These are phyloP conservation scores for Xylariaceae sp. DNA, from an alignment of 2,329 filamentous ascomycete genomes.

Conservation along the genomic window DNA sequence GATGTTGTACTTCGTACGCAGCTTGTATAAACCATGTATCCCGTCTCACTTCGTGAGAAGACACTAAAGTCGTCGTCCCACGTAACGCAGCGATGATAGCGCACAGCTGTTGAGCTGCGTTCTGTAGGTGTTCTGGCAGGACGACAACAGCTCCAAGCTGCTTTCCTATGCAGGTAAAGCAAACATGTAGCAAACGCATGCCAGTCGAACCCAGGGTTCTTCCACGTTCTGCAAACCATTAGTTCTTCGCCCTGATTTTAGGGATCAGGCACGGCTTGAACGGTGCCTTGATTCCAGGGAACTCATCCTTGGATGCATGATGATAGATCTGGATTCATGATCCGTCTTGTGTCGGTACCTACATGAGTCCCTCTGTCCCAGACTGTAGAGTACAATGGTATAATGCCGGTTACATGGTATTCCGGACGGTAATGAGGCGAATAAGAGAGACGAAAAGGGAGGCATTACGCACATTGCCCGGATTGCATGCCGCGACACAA, in stretches of 20 bases:
- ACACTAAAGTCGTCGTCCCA: neutral
- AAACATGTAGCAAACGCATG: neutral
- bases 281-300: too few relatives aligned
- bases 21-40: too few relatives aligned
- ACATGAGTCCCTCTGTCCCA: too few relatives aligned
- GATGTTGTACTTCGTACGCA: neutral
- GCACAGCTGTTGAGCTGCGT: neutral
- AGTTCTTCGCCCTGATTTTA: too few relatives aligned
- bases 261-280: too few relatives aligned
- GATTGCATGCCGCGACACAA: too few relatives aligned
- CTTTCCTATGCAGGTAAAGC: neutral
- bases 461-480: too few relatives aligned
- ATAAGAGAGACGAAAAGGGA: too few relatives aligned
- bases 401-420: too few relatives aligned
- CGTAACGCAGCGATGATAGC: neutral
- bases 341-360: too few relatives aligned
- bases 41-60: neutral
- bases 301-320: neutral
- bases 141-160: neutral
- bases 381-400: too few relatives aligned
- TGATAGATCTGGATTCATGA: neutral
- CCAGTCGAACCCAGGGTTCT: neutral
- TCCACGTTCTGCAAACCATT: neutral
- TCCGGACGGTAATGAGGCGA: too few relatives aligned
- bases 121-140: neutral